Base-by-base conservation (phyloP, 2,329 filamentous ascomycete species). In the Simplicillium sp. region DNA sequence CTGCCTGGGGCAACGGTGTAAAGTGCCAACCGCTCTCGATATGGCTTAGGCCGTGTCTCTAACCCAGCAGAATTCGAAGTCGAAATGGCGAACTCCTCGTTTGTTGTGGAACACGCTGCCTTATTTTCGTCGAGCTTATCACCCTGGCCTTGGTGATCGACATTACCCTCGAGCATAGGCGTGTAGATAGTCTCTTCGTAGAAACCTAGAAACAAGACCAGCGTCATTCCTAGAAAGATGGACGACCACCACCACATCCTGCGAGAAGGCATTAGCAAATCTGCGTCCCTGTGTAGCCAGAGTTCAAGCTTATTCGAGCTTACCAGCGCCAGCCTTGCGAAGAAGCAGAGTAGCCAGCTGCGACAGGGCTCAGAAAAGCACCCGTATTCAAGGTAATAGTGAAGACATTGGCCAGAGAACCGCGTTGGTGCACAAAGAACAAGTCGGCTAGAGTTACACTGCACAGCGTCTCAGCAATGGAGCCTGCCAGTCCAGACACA, bases 401-500 rank as follows among this genome's bases (percentile, higher is more conserved):
- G 29, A 58, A 59, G 11, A 49, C 51, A 5, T 54, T 58, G 13
- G 50, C 50, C 48, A 56, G 58, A 18, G 50, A 48, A 11, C 49
- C 49, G 9, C 51, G 43, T 20, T 58, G 48, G 31, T 59, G 55
- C 1, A 57, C 47, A 34, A 57, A 57, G 44, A 58, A 58, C 2
- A 61, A 34, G 44, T 62, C 58, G 7, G 52, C 48, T 18, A 57
- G 55, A 1, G 62, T 66, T 31, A 66, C 58, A 34, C 62, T 60
- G 4, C 54, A 58, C 29, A 61, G 55, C 1, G 57, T 54, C 44
- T 65, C 61, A 36, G 60, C 63, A 7, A 63, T 58, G 11, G 62
- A 57, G 11, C 60, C 62, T 2, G 57, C 58, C 7, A 65, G 41
- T 0, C 62, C 62, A 11, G 55, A 51, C 0, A 58, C 28, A 2